Base-by-base conservation (phyloP, 1,284 basidiomycete species). In the Apiotrichum mycotoxinovorans region DNA sequence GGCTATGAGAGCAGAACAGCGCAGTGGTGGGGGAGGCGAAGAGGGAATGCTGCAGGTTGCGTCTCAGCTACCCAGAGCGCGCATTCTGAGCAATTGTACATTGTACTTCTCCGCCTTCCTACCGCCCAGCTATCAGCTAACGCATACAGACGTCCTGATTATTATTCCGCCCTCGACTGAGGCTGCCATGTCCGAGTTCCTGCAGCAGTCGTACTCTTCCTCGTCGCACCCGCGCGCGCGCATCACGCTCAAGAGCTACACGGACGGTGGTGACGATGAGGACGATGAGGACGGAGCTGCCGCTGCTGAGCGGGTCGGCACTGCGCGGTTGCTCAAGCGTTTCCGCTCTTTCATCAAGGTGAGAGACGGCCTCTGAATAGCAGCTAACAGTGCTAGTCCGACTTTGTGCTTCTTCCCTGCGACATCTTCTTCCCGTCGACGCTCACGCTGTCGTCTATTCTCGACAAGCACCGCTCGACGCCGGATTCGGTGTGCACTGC, bases 391-490 rank as follows among this genome's bases (percentile, higher is more conserved):
- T 52, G 26, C 30, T 27, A 81, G 79, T 72, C 85, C 67, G 93
- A 96, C 75, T 92, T 96, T 73, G 83, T 96, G 41, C 75, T 97
- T n/a, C 81, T 95, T 1, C 88, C 93, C 2, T 95, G 91, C 73
- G 93, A 97, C 75, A 87, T 96, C 54, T 82, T 92, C 20, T 86
- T 91, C 12, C 87, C 90, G 0, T 80, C 85, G 0, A 78, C 83
- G 0, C 81, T 95, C 26, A 80, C 87, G 8, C 82, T 97, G 22
- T 82, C 83, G 30, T 79, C 78, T 0, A 76, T 96, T 0, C 79
- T 96, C 35, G 87, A 96, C 76, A 87, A 85, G 67, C 94, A 94
- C 74, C 83, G 93, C 83, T 89, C 72, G 73, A 82, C 37, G 80
- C 87, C 72, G 82, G 84, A 54, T 79, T 74, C 86, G 1, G 83